A percentile compares a stretch with the other conserved stretches of the same genome.
phyloP scores from a whole-genome alignment of 2,329 filamentous ascomycete species.

The Gliomastix tumulicola region DNA sequence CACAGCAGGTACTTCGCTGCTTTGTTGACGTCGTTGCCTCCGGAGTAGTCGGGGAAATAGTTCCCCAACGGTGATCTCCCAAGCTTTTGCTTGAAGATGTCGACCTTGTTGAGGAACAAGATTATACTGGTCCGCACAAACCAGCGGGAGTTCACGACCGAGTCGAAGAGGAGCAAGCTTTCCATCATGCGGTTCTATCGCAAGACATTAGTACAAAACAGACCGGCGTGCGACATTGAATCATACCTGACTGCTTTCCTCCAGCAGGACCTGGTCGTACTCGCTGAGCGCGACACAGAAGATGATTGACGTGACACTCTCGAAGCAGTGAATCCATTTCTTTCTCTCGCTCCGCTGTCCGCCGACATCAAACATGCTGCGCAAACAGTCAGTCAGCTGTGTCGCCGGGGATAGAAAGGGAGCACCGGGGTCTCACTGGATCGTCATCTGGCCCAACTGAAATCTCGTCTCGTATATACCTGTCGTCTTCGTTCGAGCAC shows the following conservation, averaged over 20 bases:
- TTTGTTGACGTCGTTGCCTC: constrained; percentile 95
- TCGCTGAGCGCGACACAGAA: constrained; percentile 98
- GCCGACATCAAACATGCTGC: constrained; percentile 97
- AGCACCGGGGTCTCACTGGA: constrained; percentile 92
- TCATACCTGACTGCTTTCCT: constrained; percentile 89
- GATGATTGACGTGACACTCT: constrained; percentile 98
- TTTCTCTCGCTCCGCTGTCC: constrained; percentile 96
- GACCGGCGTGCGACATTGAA: too few relatives aligned
- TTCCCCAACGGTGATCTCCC: constrained; percentile 82
- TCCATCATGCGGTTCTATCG: constrained; percentile 98
- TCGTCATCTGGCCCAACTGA: constrained; percentile 96
- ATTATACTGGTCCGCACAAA: constrained; percentile 99
- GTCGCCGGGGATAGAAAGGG: too few relatives aligned
- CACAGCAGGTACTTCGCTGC: constrained; percentile 96
- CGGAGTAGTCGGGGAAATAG: constrained; percentile 97
- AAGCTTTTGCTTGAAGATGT: constrained; percentile 94
- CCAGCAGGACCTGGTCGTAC: constrained; percentile 93
- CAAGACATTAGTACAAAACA: not conserved
- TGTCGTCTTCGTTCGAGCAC: constrained; percentile 94
- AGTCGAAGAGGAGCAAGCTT: constrained; percentile 91
- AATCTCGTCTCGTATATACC: constrained; percentile 99
- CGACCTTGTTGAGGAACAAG: constrained; percentile 97
- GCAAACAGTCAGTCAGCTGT: constrained; percentile 11
- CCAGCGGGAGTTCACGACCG: constrained; percentile 97
- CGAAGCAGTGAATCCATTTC: constrained; percentile 99